These are phyloP conservation scores for Thermothielavioides terrestris DNA, from an alignment of 495 filamentous ascomycete genomes.

Conservation along the genomic window DNA sequence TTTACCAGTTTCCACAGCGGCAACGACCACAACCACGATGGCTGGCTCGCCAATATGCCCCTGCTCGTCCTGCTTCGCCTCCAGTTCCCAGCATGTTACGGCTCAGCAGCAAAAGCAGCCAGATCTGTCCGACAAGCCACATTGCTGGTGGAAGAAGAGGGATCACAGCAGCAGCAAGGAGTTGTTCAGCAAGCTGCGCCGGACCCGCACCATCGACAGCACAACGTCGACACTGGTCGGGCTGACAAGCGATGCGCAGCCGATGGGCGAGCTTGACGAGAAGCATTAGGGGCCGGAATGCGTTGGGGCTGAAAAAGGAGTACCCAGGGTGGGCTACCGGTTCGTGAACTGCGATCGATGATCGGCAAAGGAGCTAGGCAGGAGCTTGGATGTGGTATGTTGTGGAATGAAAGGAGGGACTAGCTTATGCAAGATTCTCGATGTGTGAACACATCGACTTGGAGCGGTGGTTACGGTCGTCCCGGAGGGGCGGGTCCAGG, in stretches of 20 bases:
- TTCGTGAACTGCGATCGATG: not conserved
- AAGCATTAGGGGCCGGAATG: not conserved
- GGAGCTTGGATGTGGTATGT: too few relatives aligned
- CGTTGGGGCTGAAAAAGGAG: not conserved
- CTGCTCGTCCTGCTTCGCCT: constrained; percentile 18
- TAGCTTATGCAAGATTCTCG: too few relatives aligned
- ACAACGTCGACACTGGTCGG: not conserved
- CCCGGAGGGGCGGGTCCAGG: too few relatives aligned
- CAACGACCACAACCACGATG: not conserved
- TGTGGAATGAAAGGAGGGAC: too few relatives aligned
- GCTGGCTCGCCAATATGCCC: constrained; percentile 11
- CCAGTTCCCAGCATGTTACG: not conserved
- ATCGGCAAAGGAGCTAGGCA: too few relatives aligned
- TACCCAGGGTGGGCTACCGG: not conserved
- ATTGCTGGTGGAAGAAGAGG: not conserved
- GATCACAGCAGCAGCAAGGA: not conserved
- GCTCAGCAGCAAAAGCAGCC: not conserved
- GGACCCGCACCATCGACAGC: not conserved
- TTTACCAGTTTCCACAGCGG: not conserved
- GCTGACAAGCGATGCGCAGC: not conserved
- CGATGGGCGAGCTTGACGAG: not conserved
- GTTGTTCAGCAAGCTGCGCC: not conserved
- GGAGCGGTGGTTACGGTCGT: too few relatives aligned
- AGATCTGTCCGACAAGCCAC: not conserved
- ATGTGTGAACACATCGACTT: too few relatives aligned